Evolutionary conservation across 2,329 filamentous ascomycete genomes (phyloP), one percentile per base, ranked within the genome.

Genomic region (Erysiphe pulchra): DNA sequence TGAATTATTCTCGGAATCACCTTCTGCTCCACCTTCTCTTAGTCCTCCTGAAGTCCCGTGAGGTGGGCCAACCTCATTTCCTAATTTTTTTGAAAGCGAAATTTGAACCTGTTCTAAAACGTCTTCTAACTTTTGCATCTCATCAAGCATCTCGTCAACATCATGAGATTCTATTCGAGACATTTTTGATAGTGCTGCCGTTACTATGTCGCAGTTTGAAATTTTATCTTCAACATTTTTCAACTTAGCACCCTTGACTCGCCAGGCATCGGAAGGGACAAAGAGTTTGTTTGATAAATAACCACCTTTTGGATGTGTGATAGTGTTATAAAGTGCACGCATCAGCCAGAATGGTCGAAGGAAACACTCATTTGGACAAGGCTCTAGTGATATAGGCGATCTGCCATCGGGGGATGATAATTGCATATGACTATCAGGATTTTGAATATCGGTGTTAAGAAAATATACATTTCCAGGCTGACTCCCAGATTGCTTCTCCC

Each of bases 301-400:
- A 14, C 86, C 90, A 34, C 90, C 90, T 20, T 84, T 76, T 2
- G 87, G 84, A 56, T 98, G 87, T 16, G 78, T 80, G 40, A 98
- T 74, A 0, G 86, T 93, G 59, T 94, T 84, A 57, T 90, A 92
- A 24, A 98, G 69, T 50, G 81, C 86, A 46, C 90, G 77, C 83
- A 98, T 93, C 40, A 98, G 68, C 90, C 90, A 98, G 61, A 94
- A 98, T 1, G 90, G 92, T 17, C 90, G 77, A n/a, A 95, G 68
- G 55, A 94, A 70, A 48, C 79, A 77, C 37, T 92, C 84, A 33
- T 80, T 82, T 1, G 90, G 90, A 58, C 92, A 98, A 2, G 90
- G 81, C 57, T 98, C 90, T 5, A 98, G 69, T 0, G 84, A 74
- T 18, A 78, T 70, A 12, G 86, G 86, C 1, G 75, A 71, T 51